Conservation (phyloP, 805 yeast genomes). For the Schwanniomyces yamadae region DNA sequence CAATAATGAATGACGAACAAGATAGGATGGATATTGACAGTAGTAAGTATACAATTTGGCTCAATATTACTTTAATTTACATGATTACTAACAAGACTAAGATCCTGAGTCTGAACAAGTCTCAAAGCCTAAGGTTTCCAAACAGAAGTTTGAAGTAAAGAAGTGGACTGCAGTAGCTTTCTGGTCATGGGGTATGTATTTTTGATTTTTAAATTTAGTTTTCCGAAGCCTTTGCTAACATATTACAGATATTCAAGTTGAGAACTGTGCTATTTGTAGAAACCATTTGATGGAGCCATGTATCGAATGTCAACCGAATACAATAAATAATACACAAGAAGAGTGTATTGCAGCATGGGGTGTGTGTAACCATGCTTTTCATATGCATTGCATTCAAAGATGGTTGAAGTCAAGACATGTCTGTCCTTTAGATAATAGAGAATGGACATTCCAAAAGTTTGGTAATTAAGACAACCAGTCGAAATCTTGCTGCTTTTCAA, state of each 20-base stretch:
- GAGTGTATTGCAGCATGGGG: conserved; percentile 98
- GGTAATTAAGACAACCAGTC: too few species aligned
- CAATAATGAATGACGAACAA: conserved; percentile 23
- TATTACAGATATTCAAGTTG: conserved; percentile 69
- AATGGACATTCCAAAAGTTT: conserved; percentile 73
- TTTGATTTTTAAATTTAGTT: neutral
- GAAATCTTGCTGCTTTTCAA: too few species aligned
- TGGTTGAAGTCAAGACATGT: conserved; percentile 95
- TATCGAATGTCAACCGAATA: conserved; percentile 91
- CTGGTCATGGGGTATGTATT: conserved; percentile 90
- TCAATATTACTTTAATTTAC: neutral
- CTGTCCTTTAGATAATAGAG: conserved; percentile 93
- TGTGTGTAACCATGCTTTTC: conserved; percentile 96
- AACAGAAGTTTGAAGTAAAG: conserved; percentile 85
- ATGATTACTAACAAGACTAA: conserved; percentile 18
- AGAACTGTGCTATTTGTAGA: conserved; percentile 96
- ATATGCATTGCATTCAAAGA: conserved; percentile 90
- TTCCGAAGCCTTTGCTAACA: too few species aligned
- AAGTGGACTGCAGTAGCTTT: conserved; percentile 99
- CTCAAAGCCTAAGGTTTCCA: conserved; percentile 24
- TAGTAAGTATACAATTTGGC: conserved; percentile 13
- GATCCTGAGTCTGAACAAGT: conserved; percentile 18
- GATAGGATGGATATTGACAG: conserved; percentile 36
- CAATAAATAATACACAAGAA: conserved; percentile 55
- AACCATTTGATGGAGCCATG: conserved; percentile 98